Conservation (phyloP, 225 moss, liverwort and hornwort species). For the Takakia lepidozioides region DNA sequence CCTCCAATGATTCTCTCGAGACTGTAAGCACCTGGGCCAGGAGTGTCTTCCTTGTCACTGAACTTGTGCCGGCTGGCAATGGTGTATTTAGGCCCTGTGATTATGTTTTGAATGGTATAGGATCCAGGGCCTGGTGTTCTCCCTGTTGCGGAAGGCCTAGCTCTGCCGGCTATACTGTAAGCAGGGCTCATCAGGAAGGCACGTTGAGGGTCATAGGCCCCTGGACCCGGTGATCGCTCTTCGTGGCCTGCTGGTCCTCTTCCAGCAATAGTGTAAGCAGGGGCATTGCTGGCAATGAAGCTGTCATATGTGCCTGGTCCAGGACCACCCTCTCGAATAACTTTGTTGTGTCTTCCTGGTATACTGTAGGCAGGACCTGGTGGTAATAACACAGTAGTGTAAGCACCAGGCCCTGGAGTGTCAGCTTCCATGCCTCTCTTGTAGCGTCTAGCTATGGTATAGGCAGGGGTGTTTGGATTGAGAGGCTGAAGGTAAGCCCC, state of each 20-base stretch:
- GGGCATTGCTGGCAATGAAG: not conserved
- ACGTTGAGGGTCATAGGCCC: slow-evolving; percentile 19
- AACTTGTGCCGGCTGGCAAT: slow-evolving; percentile 3
- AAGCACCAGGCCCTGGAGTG: slow-evolving; percentile 26
- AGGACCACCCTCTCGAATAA: slow-evolving; percentile 15
- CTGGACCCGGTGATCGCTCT: slow-evolving; percentile 20
- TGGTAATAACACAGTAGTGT: slow-evolving; percentile 15
- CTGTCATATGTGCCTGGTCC: slow-evolving; percentile 31
- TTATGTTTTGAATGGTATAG: slow-evolving; percentile 13
- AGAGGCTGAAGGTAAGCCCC: slow-evolving; percentile 24
- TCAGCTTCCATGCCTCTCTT: not conserved
- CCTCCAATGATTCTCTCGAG: not conserved
- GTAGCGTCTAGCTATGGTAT: slow-evolving; percentile 15
- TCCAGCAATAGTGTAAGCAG: slow-evolving; percentile 19
- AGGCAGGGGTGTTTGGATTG: slow-evolving; percentile 17
- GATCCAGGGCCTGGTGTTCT: slow-evolving; percentile 23
- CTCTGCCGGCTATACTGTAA: slow-evolving; percentile 20
- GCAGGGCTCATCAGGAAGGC: slow-evolving; percentile 17
- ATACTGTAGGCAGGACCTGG: slow-evolving; percentile 22
- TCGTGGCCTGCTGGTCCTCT: slow-evolving; percentile 2
- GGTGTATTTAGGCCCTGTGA: slow-evolving; percentile 11
- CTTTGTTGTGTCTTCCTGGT: slow-evolving; percentile 16
- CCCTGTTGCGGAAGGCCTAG: slow-evolving; percentile 2
- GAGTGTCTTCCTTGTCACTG: not conserved
- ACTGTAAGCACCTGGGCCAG: slow-evolving; percentile 2